Conservation (phyloP, 768 basidiomycete species). For the Terana coerulea region DNA sequence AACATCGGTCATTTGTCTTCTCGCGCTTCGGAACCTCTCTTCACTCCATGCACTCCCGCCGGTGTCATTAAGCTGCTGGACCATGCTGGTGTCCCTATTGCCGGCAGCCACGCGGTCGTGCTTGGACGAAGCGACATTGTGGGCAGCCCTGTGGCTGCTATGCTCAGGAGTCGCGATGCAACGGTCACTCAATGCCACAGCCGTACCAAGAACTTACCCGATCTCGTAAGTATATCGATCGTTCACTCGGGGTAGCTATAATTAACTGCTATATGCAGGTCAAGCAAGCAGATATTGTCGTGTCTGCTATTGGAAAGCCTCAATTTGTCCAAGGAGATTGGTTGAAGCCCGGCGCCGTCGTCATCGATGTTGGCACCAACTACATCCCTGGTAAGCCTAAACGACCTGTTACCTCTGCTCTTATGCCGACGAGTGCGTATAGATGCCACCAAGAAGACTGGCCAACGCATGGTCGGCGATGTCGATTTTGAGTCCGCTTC, state of each 20-base stretch:
- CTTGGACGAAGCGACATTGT: constrained; percentile 98
- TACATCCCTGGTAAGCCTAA: constrained; percentile 71
- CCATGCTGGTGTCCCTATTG: constrained; percentile 71
- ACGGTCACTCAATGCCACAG: constrained; percentile 99
- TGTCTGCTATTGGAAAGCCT: constrained; percentile 95
- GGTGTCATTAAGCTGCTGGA: constrained; percentile 90
- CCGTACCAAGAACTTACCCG: constrained; percentile 74
- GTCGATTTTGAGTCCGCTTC: constrained; percentile 83
- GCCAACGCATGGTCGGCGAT: constrained; percentile 94
- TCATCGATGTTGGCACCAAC: constrained; percentile 98
- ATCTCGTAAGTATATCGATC: constrained; percentile 51
- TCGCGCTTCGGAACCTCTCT: constrained; percentile 83
- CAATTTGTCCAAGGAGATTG: constrained; percentile 90
- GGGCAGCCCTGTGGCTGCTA: constrained; percentile 89
- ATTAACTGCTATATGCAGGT: constrained; percentile 42
- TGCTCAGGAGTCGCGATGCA: constrained; percentile 86
- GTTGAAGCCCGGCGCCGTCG: constrained; percentile 92
- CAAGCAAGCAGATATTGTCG: constrained; percentile 82
- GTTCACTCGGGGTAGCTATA: neutral
- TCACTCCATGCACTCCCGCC: constrained; percentile 92
- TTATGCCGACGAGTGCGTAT: too few relatives aligned
- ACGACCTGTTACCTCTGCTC: too few relatives aligned
- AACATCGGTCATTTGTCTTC: constrained; percentile 96
- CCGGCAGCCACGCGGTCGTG: constrained; percentile 84
- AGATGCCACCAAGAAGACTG: constrained; percentile 92